Conservation (phyloP, 768 basidiomycete genomes). For the Serendipita sp. region DNA sequence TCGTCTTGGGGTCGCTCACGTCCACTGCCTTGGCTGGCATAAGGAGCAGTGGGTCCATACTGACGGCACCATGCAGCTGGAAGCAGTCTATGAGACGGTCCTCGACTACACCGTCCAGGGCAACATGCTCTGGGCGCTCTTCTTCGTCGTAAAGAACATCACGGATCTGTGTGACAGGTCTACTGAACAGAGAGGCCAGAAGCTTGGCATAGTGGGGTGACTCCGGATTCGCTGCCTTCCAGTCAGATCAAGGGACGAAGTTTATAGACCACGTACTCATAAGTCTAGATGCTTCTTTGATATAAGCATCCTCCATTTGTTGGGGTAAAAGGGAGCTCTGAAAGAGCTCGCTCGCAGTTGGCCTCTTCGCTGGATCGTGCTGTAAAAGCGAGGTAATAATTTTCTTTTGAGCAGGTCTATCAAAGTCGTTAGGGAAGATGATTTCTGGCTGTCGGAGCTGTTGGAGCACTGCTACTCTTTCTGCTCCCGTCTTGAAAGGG, state of each 20-base stretch:
- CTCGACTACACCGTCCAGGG: conserved; percentile 56
- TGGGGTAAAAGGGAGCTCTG: conserved; percentile 63
- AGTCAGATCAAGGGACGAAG: not conserved
- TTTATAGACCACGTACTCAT: conserved; percentile 37
- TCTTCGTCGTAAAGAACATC: conserved; percentile 57
- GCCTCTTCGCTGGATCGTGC: conserved; percentile 64
- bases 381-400: conserved; percentile 69
- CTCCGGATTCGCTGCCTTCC: conserved; percentile 46
- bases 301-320: conserved; percentile 68
- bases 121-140: conserved; percentile 50
- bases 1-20: conserved; percentile 42
- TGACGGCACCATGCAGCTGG: conserved; percentile 76
- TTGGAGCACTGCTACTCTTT: conserved; percentile 71
- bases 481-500: conserved; percentile 60
- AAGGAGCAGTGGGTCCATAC: conserved; percentile 72
- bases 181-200: conserved; percentile 61
- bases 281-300: conserved; percentile 57
- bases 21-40: conserved; percentile 39
- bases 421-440: conserved; percentile 66
- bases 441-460: conserved; percentile 56
- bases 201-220: conserved; percentile 69
- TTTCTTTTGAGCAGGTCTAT: conserved; percentile 50
- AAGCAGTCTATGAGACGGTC: conserved; percentile 65
- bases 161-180: conserved; percentile 45
- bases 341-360: conserved; percentile 67